Evolutionary conservation across 768 basidiomycete species (phyloP), one percentile per base, ranked within the genome.

Genomic region (Cystofilobasidium bisporidii): DNA sequence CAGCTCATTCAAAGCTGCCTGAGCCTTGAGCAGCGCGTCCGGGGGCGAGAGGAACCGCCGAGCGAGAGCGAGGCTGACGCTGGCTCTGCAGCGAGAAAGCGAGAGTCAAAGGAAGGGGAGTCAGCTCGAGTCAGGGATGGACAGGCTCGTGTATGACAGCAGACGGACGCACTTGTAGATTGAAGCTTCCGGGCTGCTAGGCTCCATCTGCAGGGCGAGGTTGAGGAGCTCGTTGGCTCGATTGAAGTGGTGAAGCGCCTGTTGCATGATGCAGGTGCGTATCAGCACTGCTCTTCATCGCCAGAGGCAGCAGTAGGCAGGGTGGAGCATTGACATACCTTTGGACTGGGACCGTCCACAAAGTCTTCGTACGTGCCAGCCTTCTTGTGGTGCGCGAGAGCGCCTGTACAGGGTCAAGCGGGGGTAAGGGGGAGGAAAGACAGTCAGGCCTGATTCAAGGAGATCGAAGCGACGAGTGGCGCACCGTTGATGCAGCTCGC

Each of bases 171-270:
- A 72, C 64, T 70, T 71, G 65, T 71, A 72, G 12, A 76, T 72
- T 69, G 75, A 72, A 0, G 75, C 72, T 36, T 73, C 73, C 26
- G 71, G 69, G 56, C 69, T 64, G 40, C 65, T 56, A 1, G 73
- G 73, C 30, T 70, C 70, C 45, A 71, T 69, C 11, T 68, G 60
- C 4, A 77, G 64, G 4, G 75, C 75, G 3, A 66, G 68, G 17
- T 33, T 56, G 61, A 75, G 75, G 22, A 74, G 72, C 24, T 77
- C 75, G 41, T 67, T 69, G n/a, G 76, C 72, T 33, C 75, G 73
- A 24, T 69, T 71, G 26, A 75, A 72, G 58, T 76, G 75, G 57
- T 77, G 76, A 56, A 74, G 72, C 0, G 76, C 74, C 68, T 71
- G 33, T 20, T 12, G 41, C 24, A 1, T 24, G n/a, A 32, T 12